These are phyloP conservation scores for Starmera pachycereana DNA, from an alignment of 805 yeast genomes.

Conservation along the genomic window DNA sequence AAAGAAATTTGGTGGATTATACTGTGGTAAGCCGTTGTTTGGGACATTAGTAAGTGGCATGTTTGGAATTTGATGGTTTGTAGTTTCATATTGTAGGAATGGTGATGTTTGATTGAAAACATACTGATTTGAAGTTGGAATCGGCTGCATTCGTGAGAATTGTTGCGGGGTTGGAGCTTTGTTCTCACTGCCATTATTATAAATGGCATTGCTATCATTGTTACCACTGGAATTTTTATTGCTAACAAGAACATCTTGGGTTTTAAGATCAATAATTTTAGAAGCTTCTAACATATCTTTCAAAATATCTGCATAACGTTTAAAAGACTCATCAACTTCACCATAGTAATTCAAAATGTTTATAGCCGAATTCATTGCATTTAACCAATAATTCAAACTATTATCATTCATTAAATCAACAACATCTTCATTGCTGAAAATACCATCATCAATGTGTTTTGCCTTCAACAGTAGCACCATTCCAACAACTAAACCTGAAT, in stretches of 20 bases:
- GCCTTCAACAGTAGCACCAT: slow-evolving; percentile 17
- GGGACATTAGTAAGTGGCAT: background rate
- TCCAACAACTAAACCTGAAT: slow-evolving; percentile 28
- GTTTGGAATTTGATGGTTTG: background rate
- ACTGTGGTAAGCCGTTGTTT: background rate
- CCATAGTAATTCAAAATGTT: slow-evolving; percentile 11
- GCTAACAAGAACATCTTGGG: background rate
- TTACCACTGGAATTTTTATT: background rate
- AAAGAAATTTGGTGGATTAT: background rate
- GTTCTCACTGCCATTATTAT: background rate
- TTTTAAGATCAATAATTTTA: background rate
- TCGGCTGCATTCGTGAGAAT: no score
- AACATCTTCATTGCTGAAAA: slow-evolving; percentile 6
- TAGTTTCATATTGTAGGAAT: background rate
- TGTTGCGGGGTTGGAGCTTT: background rate
- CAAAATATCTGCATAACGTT: slow-evolving; percentile 9
- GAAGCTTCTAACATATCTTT: slow-evolving; percentile 12
- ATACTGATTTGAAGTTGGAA: background rate
- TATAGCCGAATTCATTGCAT: slow-evolving; percentile 14
- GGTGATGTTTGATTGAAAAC: no score
- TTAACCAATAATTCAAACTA: slow-evolving; percentile 7
- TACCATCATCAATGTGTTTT: slow-evolving; percentile 11
- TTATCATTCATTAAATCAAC: slow-evolving; percentile 4
- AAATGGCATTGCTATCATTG: background rate
- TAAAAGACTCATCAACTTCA: slow-evolving; percentile 11